Conservation (phyloP, 1,284 basidiomycete genomes). For the Rhodotorula sp. region DNA sequence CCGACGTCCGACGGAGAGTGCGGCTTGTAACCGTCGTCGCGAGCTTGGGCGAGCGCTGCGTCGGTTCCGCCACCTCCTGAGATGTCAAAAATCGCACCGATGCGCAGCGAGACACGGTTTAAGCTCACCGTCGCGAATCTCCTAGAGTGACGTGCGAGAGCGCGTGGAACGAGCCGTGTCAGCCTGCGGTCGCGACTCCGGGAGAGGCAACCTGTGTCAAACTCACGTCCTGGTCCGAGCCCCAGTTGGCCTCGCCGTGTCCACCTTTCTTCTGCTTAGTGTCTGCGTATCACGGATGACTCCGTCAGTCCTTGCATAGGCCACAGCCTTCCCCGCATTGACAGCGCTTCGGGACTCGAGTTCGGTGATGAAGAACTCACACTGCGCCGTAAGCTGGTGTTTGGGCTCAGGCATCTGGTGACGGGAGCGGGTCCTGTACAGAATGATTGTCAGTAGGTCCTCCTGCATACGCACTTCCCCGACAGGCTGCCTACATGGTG, state of each 20-base stretch:
- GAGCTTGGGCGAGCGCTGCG: conserved; percentile 13
- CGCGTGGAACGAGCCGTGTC: too few relatives aligned
- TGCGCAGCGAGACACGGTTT: too few relatives aligned
- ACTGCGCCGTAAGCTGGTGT: not conserved
- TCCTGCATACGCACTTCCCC: not conserved
- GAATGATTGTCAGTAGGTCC: not conserved
- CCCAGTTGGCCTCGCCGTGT: conserved; percentile 12
- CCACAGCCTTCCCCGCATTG: too few relatives aligned
- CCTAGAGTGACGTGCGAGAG: not conserved
- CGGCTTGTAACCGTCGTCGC: not conserved
- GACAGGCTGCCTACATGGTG: not conserved
- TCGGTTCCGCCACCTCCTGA: too few relatives aligned
- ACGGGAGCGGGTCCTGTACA: conserved; percentile 2
- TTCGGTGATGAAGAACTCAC: not conserved
- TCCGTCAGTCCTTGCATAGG: not conserved
- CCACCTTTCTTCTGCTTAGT: not conserved
- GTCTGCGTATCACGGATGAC: not conserved
- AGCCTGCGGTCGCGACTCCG: too few relatives aligned
- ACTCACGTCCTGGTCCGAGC: conserved; percentile 8
- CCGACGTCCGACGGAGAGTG: conserved; percentile 13
- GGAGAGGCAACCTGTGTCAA: too few relatives aligned
- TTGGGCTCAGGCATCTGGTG: conserved; percentile 2
- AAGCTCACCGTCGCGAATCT: not conserved
- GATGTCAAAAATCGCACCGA: not conserved
- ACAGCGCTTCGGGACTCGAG: too few relatives aligned